Base-by-base conservation (phyloP, 2,329 filamentous ascomycete genomes). In the Stachybotrys chartarum region DNA sequence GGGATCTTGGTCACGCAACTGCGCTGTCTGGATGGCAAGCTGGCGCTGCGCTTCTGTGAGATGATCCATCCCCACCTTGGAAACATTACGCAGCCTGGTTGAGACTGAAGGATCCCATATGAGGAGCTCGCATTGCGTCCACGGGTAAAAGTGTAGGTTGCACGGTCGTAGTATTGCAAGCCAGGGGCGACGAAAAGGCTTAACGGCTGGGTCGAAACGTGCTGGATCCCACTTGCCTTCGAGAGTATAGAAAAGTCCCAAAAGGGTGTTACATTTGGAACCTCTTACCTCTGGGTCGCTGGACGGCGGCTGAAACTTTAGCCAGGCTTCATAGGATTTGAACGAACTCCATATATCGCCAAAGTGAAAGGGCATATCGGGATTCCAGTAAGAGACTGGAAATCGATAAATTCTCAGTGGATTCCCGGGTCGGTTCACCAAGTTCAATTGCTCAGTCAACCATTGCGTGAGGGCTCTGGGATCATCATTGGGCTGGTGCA, bases 161-260 rank as follows among this genome's bases (percentile, higher is more conserved):
- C 67, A 60, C 0, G 77, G 74, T 11, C 81, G 74, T 56, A 75
- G 74, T 14, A 80, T 61, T 0, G 69, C 78, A 39, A 83, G 58
- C 80, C 81, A 85, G 0, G 81, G 78, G 49, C 76, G 73, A 10
- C 75, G 72, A 35, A 58, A 55, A 8, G 60, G 63, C 16, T 60
- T 59, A 3, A 24, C 10, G 3, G 45, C 18, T 47, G 55, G 49
- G 1, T 61, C 58, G n/a, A 58, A 60, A 8, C 52, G 59, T 1
- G 54, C 51, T 1, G 63, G 56, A 46, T 72, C 65, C 71, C 72
- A 75, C 1, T 66, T 63, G 12, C 67, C 71, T 7, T 73, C 69
- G 16, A 72, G 67, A 0, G 78, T 81, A 59, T 80, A 81, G 60
- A 83, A 84, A 6, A 83, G 61, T 0, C 76, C 79, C 1, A 61